Evolutionary conservation across 768 basidiomycete genomes (phyloP).

Genomic region (Obba rivulosa): DNA sequence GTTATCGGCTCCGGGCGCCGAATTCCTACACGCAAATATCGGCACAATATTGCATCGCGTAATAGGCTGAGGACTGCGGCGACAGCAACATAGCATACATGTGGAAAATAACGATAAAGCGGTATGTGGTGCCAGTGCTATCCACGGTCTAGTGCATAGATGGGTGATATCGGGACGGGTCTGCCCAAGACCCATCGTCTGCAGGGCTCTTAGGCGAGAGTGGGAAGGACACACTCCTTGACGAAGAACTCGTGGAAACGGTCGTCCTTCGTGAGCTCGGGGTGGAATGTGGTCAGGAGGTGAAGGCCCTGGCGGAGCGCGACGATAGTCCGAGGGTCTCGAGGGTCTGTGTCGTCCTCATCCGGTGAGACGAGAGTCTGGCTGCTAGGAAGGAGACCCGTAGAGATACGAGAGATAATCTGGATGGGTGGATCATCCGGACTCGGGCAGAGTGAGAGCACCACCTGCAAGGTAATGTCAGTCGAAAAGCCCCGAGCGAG

Average conservation of each 20-base stretch:
- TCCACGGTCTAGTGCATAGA: too few relatives aligned
- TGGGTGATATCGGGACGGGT: too few relatives aligned
- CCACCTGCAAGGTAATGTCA: slow-evolving; percentile 42
- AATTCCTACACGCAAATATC: too few relatives aligned
- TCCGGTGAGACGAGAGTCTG: slow-evolving; percentile 33
- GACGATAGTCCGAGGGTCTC: slow-evolving; percentile 66
- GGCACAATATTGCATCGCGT: too few relatives aligned
- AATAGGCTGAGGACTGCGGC: too few relatives aligned
- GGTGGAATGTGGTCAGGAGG: slow-evolving; percentile 89
- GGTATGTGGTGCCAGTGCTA: too few relatives aligned
- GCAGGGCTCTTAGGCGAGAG: not conserved
- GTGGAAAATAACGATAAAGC: too few relatives aligned
- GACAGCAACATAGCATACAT: too few relatives aligned
- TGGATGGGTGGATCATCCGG: slow-evolving; percentile 54
- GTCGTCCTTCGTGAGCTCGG: slow-evolving; percentile 81
- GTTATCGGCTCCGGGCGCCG: too few relatives aligned
- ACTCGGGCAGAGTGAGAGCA: slow-evolving; percentile 44
- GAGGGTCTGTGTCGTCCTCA: slow-evolving; percentile 39
- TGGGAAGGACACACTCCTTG: slow-evolving; percentile 53
- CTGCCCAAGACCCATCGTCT: too few relatives aligned
- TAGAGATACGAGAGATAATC: slow-evolving; percentile 66
- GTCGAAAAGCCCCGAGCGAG: not conserved
- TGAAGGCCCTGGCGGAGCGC: slow-evolving; percentile 81
- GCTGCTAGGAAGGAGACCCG: slow-evolving; percentile 39
- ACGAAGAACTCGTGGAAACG: slow-evolving; percentile 94